Evolutionary conservation across 768 basidiomycete species (phyloP), one percentile per base, ranked within the genome.

Genomic region (Coprinopsis strossmayeri): DNA sequence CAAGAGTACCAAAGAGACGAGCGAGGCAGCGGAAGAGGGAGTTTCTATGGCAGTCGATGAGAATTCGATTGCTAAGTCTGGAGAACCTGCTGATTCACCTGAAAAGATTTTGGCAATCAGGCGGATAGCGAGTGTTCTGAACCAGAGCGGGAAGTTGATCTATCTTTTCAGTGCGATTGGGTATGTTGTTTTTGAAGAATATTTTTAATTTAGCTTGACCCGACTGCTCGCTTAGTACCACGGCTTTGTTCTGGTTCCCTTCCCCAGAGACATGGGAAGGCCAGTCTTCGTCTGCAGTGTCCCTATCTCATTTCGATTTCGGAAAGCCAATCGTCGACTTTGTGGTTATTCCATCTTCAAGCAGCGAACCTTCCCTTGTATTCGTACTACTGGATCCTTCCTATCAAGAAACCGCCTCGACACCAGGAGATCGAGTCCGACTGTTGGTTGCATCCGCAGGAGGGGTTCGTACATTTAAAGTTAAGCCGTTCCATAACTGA

Each of bases 141-240:
- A 62, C 5, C 61, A 42, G 5, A 32, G 57, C 3, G 63, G 65
- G 11, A 62, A 59, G 3, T 64, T 71, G 52, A 54, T 89, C 12
- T 51, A 9, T 45, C 4, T 90, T 3, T 91, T 91, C 60, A 83
- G 71, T 50, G 85, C 73, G 3, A 72, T 87, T 46, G 89, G 90
- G 90, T 91, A 56, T 39, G 82, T 21, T 26, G 17, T 37, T 45
- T 21, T 34, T 41, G 13, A n/a, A n/a, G n/a, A n/a, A n/a, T n/a
- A n/a, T n/a, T n/a, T n/a, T n/a, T n/a, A n/a, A n/a, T n/a, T n/a
- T n/a, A n/a, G n/a, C n/a, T n/a, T n/a, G 41, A 46, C 45, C 43
- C 5, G 24, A 46, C n/a, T 50, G 44, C n/a, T 2, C 47, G 21
- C 51, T 27, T 58, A 91, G 89, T 17, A 77, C 79, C 2, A 81